Conservation (phyloP, 257 asterid genomes). For the Rehmannia glutinosa region DNA sequence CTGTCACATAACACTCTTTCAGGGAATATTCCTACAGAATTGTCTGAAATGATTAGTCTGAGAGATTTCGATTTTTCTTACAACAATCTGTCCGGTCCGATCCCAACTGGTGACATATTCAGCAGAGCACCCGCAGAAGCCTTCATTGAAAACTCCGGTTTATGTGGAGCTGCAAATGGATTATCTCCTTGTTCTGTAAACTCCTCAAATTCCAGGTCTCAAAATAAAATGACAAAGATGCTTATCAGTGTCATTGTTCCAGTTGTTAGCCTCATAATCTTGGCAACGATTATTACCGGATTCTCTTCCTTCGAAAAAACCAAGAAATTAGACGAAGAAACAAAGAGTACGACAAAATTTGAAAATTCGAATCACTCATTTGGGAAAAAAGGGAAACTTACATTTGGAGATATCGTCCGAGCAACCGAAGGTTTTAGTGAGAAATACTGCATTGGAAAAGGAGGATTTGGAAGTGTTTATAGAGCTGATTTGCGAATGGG, state of each 20-base stretch:
- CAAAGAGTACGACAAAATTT: conserved; percentile 1
- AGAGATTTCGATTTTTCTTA: conserved; percentile 41
- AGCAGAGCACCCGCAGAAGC: conserved; percentile 29
- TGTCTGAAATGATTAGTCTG: conserved; percentile 52
- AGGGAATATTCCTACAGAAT: conserved; percentile 47
- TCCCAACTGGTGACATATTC: conserved; percentile 41
- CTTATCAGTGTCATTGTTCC: conserved; percentile 40
- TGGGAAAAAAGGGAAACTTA: conserved; percentile 76
- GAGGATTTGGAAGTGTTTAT: conserved; percentile 71
- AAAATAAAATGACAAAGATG: conserved; percentile 24
- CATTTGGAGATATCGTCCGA: conserved; percentile 52
- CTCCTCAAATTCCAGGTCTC: conserved; percentile 24
- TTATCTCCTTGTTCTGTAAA: conserved; percentile 32
- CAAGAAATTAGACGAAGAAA: conserved; percentile 33
- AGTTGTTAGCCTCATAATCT: conserved; percentile 28
- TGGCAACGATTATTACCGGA: conserved; percentile 29
- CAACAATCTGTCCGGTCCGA: conserved; percentile 54
- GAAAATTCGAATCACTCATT: conserved; percentile 37
- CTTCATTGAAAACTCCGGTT: conserved; percentile 42
- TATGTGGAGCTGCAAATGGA: conserved; percentile 56
- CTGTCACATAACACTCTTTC: conserved; percentile 54
- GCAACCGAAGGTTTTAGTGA: conserved; percentile 59
- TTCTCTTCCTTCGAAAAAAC: conserved; percentile 25
- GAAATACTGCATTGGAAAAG: conserved; percentile 56
- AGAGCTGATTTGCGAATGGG: conserved; percentile 51